Evolutionary conservation across 768 basidiomycete genomes (phyloP).

Genomic region (Auriscalpium orientale): DNA sequence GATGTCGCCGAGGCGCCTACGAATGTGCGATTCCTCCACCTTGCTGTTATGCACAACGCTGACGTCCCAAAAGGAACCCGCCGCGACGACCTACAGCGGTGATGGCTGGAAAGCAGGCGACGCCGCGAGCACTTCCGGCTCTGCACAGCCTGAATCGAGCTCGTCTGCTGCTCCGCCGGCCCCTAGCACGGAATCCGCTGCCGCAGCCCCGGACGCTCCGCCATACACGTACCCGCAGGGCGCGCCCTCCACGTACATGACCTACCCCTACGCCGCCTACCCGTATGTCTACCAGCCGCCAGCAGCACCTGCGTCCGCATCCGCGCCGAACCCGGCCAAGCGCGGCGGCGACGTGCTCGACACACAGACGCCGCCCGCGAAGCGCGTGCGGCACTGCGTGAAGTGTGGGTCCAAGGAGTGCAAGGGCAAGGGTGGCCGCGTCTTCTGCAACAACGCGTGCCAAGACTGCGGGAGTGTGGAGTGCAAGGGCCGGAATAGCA

Average conservation of each 20-base stretch:
- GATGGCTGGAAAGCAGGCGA: constrained; percentile 1
- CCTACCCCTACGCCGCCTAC: constrained; percentile 30
- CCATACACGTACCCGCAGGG: constrained; percentile 16
- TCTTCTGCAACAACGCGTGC: constrained; percentile 66
- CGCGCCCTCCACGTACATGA: constrained; percentile 22
- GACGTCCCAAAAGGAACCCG: background rate
- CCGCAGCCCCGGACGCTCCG: constrained; percentile 7
- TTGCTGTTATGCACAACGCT: background rate
- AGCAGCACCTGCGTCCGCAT: constrained; percentile 14
- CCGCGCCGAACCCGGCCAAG: background rate
- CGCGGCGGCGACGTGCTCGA: constrained; percentile 4
- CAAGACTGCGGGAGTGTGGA: constrained; percentile 80
- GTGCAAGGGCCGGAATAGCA: constrained; percentile 70
- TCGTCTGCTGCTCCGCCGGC: constrained; percentile 5
- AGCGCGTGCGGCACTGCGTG: constrained; percentile 72
- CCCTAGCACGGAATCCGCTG: constrained; percentile 13
- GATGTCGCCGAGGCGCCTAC: constrained; percentile 5
- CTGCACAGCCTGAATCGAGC: constrained; percentile 1
- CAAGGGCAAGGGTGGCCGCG: constrained; percentile 75
- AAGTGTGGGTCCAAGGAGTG: constrained; percentile 79
- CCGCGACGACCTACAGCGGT: background rate
- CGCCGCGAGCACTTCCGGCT: background rate
- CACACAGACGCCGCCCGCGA: constrained; percentile 31
- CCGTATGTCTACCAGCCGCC: constrained; percentile 22
- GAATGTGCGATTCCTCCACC: background rate